Base-by-base conservation (phyloP, 2,329 filamentous ascomycete genomes). In the Neocucurbitaria cava region DNA sequence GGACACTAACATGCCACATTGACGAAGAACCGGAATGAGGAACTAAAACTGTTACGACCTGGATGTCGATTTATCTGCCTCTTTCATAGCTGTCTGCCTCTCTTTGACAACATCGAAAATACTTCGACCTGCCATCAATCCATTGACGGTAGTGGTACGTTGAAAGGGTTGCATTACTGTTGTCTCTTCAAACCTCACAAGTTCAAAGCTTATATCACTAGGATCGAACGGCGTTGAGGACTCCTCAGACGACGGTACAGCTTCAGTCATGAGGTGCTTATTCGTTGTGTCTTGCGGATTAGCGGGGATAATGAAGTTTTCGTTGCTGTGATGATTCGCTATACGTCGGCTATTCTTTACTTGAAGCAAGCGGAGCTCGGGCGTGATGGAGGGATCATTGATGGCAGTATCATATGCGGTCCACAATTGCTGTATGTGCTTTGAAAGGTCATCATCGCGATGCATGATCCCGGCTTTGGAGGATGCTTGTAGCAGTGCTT, bases 331-430 rank as follows among this genome's bases (percentile, higher is more conserved):
- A 40, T 60, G 47, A 10, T 50, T 51, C 31, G 50, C 51, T 42
- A 46, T 35, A 38, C 60, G 52, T 28, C 49, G 48, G n/a, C 54
- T 49, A 33, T 66, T 68, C 52, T 65, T 66, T 11, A 58, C 42
- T 44, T 62, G 62, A 10, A 66, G 56, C 17, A 62, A 17, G 44
- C 58, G 46, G 20, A 70, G 48, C 33, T 68, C 65, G 8, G 62
- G 61, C 11, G 39, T 36, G 13, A 68, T 45, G 43, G 50, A 61
- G 15, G 61, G 51, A 21, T 39, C 57, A 35, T 63, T 64, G 38
- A 67, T 64, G 3, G 46, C 59, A 15, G 47, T 46, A 35, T 70
- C 48, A 56, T 67, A 68, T 1, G 61, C 50, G 6, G 38, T 43
- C 57, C 62, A 64, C 3, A 66, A 49, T 13, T 46, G 48, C 13